Evolutionary conservation across 179 eudicot genomes (phyloP).

Genomic region (Dionaea muscipula): DNA sequence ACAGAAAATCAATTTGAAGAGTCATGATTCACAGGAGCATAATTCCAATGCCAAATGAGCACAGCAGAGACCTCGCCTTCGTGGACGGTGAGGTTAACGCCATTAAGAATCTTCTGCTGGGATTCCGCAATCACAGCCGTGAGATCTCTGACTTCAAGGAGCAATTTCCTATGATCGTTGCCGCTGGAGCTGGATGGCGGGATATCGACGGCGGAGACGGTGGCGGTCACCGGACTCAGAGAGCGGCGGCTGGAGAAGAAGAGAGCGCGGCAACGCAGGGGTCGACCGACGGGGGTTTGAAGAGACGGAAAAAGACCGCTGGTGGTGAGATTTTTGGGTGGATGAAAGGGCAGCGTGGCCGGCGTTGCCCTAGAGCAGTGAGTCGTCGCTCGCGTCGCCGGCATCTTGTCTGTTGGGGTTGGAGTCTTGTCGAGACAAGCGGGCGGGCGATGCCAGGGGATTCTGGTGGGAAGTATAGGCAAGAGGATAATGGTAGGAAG

Average conservation of each 20-base stretch:
- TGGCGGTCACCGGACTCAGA: conserved; percentile 15
- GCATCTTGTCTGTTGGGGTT: no score
- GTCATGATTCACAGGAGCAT: not conserved
- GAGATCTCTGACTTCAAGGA: conserved; percentile 65
- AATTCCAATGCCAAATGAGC: no score
- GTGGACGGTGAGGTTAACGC: conserved; percentile 58
- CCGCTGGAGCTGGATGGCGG: conserved; percentile 18
- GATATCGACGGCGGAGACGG: conserved; percentile 36
- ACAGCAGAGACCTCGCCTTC: conserved; percentile 68
- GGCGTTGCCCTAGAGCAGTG: no score
- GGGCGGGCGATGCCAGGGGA: no score
- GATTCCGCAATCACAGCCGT: conserved; percentile 64
- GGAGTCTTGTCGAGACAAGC: no score
- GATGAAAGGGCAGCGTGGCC: no score
- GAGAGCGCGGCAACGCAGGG: not conserved
- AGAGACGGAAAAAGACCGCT: no score
- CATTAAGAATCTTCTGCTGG: conserved; percentile 51
- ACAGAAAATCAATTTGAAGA: not conserved
- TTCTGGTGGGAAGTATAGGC: no score
- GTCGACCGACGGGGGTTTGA: no score
- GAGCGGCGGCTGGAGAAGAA: not conserved
- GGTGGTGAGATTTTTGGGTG: no score
- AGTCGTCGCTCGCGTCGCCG: no score
- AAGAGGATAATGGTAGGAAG: no score
- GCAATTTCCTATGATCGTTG: conserved; percentile 27